phyloP scores from a whole-genome alignment of 1,139 yeast species.

The Hansenula lynferdii region DNA sequence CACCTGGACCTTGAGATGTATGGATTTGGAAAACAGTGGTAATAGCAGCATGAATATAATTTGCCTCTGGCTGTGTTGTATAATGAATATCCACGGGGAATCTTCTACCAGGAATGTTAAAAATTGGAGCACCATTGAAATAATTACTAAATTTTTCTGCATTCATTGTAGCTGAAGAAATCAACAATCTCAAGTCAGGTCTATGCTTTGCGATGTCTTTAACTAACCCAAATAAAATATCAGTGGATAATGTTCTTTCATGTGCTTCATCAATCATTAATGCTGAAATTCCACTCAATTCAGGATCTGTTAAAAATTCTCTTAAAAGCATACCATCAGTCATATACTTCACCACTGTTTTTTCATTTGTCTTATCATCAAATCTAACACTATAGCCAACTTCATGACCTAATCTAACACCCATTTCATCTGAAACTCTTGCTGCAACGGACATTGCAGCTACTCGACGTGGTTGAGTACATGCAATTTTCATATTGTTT shows the following conservation, averaged over 20 bases:
- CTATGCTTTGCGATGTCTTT: slow-evolving; percentile 65
- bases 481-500: slow-evolving; percentile 57
- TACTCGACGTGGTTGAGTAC: slow-evolving; percentile 95
- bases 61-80: slow-evolving; percentile 84
- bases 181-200: slow-evolving; percentile 65
- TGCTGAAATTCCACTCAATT: slow-evolving; percentile 63
- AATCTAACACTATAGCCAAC: slow-evolving; percentile 90
- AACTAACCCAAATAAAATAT: slow-evolving; percentile 75
- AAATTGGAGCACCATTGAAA: slow-evolving; percentile 80
- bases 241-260: slow-evolving; percentile 91
- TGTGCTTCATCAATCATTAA: slow-evolving; percentile 97
- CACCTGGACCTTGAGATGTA: slow-evolving; percentile 71
- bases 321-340: slow-evolving; percentile 93
- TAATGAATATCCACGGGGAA: slow-evolving; percentile 87
- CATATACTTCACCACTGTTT: slow-evolving; percentile 75
- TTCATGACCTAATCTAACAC: slow-evolving; percentile 61
- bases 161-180: slow-evolving; percentile 94
- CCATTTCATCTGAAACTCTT: slow-evolving; percentile 87
- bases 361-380: slow-evolving; percentile 63
- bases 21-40: slow-evolving; percentile 81
- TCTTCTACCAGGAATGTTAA: slow-evolving; percentile 83
- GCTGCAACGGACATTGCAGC: slow-evolving; percentile 94
- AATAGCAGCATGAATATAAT: slow-evolving; percentile 83
- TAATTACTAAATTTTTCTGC: slow-evolving; percentile 78
- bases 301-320: slow-evolving; percentile 78